These are phyloP conservation scores for Sechiopsis laciniata DNA, from an alignment of 306 rosid genomes.

Conservation along the genomic window DNA sequence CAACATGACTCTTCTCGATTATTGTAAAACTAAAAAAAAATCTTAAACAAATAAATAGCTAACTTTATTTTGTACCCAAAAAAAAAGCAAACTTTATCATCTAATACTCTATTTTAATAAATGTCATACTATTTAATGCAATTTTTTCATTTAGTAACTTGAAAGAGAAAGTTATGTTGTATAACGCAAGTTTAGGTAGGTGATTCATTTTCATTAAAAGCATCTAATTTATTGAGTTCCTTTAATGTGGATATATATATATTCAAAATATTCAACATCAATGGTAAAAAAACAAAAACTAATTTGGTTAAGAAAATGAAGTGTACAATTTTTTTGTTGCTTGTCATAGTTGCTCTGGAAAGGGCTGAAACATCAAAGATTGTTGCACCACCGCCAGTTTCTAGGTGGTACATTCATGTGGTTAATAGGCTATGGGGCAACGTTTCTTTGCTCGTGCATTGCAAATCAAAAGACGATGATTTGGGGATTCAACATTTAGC, in stretches of 20 bases:
- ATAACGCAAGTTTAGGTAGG: too few relatives aligned
- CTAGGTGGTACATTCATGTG: slow-evolving; percentile 5
- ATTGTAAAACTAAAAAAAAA: too few relatives aligned
- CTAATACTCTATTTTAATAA: too few relatives aligned
- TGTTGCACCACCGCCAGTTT: not conserved
- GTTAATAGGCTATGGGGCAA: not conserved
- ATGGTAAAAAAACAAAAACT: not conserved
- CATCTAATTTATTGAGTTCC: not conserved
- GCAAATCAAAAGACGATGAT: slow-evolving; percentile 24
- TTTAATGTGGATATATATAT: not conserved
- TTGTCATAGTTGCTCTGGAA: not conserved
- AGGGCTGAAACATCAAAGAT: not conserved
- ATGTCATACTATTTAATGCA: too few relatives aligned
- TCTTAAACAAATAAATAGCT: too few relatives aligned
- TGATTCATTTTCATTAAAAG: not conserved
- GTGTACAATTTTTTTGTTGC: not conserved
- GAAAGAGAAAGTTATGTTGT: too few relatives aligned
- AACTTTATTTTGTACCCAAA: too few relatives aligned
- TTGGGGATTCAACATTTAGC: not conserved
- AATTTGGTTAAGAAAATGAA: not conserved
- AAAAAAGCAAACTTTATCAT: too few relatives aligned
- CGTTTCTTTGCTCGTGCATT: not conserved
- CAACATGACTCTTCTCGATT: too few relatives aligned
- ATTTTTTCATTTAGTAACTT: too few relatives aligned
- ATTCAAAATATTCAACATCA: not conserved